phyloP scores from a whole-genome alignment of 2,329 filamentous ascomycete species.

The Fusarium concolor region DNA sequence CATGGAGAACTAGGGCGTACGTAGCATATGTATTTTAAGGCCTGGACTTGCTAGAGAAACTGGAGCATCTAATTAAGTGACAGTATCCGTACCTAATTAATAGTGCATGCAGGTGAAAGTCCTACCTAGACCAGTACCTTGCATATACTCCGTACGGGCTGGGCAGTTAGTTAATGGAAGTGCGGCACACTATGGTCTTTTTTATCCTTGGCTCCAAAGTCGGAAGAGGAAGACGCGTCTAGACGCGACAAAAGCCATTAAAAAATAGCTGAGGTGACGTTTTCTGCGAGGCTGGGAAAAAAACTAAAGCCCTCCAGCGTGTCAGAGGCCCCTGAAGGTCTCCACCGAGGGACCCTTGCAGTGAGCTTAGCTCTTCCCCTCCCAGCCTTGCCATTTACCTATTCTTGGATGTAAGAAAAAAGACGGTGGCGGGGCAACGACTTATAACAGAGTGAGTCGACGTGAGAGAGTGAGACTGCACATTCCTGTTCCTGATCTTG shows the following conservation, averaged over 20 bases:
- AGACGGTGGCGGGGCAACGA: slow-evolving; percentile 63
- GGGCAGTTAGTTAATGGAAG: not conserved
- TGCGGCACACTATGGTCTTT: not conserved
- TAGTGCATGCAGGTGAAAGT: not conserved
- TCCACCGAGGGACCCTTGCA: slow-evolving; percentile 31
- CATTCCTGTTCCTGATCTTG: slow-evolving; percentile 31
- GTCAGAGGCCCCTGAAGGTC: slow-evolving; percentile 31
- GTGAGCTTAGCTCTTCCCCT: slow-evolving; percentile 42
- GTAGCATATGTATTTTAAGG: slow-evolving; percentile 6
- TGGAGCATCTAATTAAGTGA: not conserved
- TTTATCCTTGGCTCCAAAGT: slow-evolving; percentile 2
- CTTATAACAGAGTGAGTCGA: slow-evolving; percentile 51
- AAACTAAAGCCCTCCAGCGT: slow-evolving; percentile 17
- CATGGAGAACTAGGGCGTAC: not conserved
- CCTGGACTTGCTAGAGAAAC: not conserved
- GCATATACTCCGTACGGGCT: not conserved
- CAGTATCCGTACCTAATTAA: not conserved
- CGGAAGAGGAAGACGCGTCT: slow-evolving; percentile 8
- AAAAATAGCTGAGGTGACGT: slow-evolving; percentile 28
- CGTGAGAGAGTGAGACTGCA: slow-evolving; percentile 13
- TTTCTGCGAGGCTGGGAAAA: slow-evolving; percentile 40
- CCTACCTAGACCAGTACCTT: slow-evolving; percentile 5
- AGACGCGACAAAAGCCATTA: slow-evolving; percentile 12
- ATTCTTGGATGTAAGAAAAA: slow-evolving; percentile 48
- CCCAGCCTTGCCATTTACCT: slow-evolving; percentile 53